A percentile compares a stretch with the other conserved stretches of the same genome.
phyloP scores from a whole-genome alignment of 768 basidiomycete genomes.

The Suillus sp. region DNA sequence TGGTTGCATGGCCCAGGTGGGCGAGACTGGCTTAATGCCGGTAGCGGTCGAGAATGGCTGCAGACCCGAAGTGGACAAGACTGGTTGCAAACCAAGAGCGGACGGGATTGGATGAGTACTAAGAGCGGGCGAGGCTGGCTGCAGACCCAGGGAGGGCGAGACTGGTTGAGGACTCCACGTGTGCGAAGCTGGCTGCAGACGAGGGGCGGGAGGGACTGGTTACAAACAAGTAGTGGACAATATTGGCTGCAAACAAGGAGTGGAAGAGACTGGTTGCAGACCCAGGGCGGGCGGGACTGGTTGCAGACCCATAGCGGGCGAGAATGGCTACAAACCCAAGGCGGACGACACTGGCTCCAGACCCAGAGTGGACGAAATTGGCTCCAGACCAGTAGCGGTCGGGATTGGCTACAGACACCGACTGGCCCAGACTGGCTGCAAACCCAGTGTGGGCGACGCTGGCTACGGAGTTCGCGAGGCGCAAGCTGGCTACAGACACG shows the following conservation, averaged over 20 bases:
- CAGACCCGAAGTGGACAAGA: background rate
- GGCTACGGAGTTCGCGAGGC: background rate
- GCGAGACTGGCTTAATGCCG: background rate
- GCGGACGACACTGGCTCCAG: background rate
- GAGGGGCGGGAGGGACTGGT: background rate
- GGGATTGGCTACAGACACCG: background rate
- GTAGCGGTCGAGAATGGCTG: background rate
- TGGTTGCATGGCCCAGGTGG: background rate
- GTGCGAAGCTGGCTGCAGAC: conserved; percentile 2
- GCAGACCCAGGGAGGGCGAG: background rate
- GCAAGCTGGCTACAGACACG: background rate
- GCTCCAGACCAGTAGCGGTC: background rate
- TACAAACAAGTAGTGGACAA: background rate
- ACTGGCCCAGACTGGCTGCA: background rate
- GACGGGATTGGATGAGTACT: background rate
- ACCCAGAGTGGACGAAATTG: background rate
- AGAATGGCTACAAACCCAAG: background rate
- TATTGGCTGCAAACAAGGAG: background rate
- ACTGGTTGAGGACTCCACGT: background rate
- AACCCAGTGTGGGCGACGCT: background rate
- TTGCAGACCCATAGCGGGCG: background rate
- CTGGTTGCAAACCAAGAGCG: background rate
- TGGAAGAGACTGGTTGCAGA: background rate
- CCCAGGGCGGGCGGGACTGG: background rate
- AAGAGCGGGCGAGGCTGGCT: background rate